Evolutionary conservation across 1,284 basidiomycete genomes (phyloP).

Genomic region (Cutaneotrichosporon arboriforme): DNA sequence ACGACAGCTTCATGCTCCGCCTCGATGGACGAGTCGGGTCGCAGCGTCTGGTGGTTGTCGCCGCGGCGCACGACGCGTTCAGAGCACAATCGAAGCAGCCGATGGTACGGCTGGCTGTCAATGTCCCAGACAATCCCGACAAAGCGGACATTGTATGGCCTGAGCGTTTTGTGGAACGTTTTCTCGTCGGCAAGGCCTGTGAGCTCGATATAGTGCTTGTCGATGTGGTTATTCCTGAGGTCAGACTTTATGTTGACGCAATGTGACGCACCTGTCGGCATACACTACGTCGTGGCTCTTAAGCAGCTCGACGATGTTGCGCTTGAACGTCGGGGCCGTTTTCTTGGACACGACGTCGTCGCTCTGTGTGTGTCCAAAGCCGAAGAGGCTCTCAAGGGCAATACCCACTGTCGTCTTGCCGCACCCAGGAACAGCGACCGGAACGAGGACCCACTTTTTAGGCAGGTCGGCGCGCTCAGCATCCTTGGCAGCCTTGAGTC

Average conservation of each 20-base stretch:
- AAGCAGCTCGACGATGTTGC: constrained; percentile 64
- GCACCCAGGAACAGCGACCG: constrained; percentile 86
- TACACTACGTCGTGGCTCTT: constrained; percentile 68
- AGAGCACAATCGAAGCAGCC: constrained; percentile 66
- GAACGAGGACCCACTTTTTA: constrained; percentile 79
- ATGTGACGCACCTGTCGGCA: constrained; percentile 68
- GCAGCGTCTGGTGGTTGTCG: constrained; percentile 74
- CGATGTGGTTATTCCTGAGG: constrained; percentile 77
- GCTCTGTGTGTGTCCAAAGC: constrained; percentile 82
- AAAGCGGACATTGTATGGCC: constrained; percentile 54
- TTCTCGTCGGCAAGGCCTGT: constrained; percentile 51
- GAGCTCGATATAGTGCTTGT: constrained; percentile 66
- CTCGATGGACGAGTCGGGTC: constrained; percentile 53
- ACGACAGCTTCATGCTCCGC: constrained; percentile 73
- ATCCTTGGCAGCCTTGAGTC: constrained; percentile 18
- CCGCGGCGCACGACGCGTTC: constrained; percentile 70
- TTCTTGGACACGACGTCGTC: constrained; percentile 73
- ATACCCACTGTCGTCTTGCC: constrained; percentile 89
- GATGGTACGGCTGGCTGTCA: constrained; percentile 53
- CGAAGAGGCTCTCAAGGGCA: constrained; percentile 71
- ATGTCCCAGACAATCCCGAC: constrained; percentile 74
- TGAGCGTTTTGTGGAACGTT: constrained; percentile 19
- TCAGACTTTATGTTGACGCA: neutral
- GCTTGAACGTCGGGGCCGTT: constrained; percentile 67
- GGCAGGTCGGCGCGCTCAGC: constrained; percentile 31